phyloP scores from a whole-genome alignment of 108 stramenopile genomes.

The Phaeodactylum tricornutum region DNA sequence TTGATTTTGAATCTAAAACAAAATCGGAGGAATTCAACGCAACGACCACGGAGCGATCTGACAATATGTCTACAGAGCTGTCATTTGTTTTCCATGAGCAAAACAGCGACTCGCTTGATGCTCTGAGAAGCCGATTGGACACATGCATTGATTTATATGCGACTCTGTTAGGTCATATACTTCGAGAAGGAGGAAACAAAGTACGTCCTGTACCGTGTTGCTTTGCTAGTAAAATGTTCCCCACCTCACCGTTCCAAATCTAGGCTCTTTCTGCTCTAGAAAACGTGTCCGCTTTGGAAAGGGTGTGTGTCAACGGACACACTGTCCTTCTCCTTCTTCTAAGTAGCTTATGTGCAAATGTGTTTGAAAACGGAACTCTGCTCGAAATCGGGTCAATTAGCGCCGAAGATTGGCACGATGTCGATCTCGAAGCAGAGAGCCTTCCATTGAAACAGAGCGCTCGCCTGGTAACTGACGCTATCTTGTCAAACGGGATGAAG shows the following conservation, averaged over 20 bases:
- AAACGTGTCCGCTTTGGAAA: conserved; percentile 62
- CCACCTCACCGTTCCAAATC: too few species aligned
- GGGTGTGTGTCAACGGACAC: conserved; percentile 60
- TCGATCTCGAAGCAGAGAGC: conserved; percentile 26
- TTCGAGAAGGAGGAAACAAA: conserved; percentile 64
- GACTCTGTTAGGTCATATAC: conserved; percentile 50
- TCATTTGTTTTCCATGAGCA: background rate
- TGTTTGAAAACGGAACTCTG: conserved; percentile 56
- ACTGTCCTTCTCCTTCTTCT: conserved; percentile 62
- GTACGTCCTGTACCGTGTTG: conserved; percentile 9
- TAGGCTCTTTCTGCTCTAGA: conserved; percentile 53
- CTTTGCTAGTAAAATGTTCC: too few species aligned
- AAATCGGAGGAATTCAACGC: too few species aligned
- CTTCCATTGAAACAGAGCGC: conserved; percentile 58
- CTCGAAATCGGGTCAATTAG: conserved; percentile 11
- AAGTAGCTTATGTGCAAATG: conserved; percentile 60
- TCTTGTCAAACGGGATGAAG: conserved; percentile 45
- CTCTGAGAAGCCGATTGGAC: conserved; percentile 33
- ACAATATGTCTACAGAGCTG: background rate
- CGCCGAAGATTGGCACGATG: conserved; percentile 17
- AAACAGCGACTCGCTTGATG: background rate
- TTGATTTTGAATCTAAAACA: too few species aligned
- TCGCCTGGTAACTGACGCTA: conserved; percentile 62
- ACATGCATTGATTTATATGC: conserved; percentile 67
- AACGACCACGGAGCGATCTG: too few species aligned